A percentile compares a stretch with the other conserved stretches of the same genome.
Conservation (phyloP, 192 early-diverging fungal genomes). For the Chytriomyces hyalinus region DNA sequence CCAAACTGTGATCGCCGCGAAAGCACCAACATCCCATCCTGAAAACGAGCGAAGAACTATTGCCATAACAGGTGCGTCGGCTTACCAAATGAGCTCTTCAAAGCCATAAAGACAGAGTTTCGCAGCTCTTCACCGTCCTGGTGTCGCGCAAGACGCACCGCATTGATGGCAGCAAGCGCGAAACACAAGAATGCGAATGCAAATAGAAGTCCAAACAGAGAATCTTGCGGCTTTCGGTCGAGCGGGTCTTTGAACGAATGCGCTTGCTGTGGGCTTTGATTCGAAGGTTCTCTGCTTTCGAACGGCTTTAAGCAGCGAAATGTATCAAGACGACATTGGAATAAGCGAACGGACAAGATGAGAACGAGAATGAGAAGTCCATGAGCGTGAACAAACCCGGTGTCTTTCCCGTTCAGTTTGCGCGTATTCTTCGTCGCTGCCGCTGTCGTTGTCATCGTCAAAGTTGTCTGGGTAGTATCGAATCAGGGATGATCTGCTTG, state of each 20-base stretch:
- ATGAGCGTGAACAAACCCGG: background rate
- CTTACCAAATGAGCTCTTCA: conserved; percentile 34
- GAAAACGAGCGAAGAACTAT: conserved; percentile 47
- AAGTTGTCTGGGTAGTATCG: conserved; percentile 7
- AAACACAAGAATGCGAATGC: conserved; percentile 3
- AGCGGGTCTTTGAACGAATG: background rate
- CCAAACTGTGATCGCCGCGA: background rate
- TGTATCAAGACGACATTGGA: background rate
- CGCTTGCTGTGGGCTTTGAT: background rate
- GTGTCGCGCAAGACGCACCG: conserved; percentile 60
- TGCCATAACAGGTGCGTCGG: no score
- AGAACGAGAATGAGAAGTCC: background rate
- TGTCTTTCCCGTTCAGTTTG: background rate
- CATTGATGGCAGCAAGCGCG: conserved; percentile 56
- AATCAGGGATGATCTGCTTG: conserved; percentile 5
- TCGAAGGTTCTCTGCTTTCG: background rate
- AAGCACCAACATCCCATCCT: conserved; percentile 52
- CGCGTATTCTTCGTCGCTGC: conserved; percentile 4
- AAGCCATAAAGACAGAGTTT: conserved; percentile 10
- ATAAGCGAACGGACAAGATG: background rate
- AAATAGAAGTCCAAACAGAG: conserved; percentile 22
- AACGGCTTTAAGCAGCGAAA: background rate
- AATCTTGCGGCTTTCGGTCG: conserved; percentile 13
- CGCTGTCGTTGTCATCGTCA: background rate
- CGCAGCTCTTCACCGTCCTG: conserved; percentile 10